Conservation (phyloP, 768 basidiomycete species). For the Hygrocybe punicea region DNA sequence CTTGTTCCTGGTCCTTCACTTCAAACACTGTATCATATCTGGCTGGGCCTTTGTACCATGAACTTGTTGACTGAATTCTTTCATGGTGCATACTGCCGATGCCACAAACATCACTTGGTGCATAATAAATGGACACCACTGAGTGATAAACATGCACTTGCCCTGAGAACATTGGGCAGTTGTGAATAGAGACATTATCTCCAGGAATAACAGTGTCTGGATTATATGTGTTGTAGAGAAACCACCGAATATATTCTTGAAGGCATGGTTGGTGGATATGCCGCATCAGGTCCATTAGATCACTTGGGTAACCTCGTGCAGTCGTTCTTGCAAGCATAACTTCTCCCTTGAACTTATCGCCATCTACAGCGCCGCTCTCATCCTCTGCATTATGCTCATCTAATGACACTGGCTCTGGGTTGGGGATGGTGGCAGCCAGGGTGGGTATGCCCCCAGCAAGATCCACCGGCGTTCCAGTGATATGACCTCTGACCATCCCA, state of each 20-base stretch:
- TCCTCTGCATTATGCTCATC: not conserved
- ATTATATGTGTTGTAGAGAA: slow-evolving; percentile 21
- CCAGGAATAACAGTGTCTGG: not conserved
- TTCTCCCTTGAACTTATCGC: too few relatives aligned
- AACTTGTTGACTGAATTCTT: slow-evolving; percentile 23
- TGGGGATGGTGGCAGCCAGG: not conserved
- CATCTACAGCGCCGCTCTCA: too few relatives aligned
- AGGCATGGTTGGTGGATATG: slow-evolving; percentile 7
- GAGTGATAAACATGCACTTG: not conserved
- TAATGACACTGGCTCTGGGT: not conserved
- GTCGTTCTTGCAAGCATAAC: too few relatives aligned
- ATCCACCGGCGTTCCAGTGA: not conserved
- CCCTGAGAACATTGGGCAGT: slow-evolving; percentile 4
- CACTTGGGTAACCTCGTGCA: not conserved
- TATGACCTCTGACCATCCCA: slow-evolving; percentile 12
- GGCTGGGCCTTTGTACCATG: slow-evolving; percentile 17
- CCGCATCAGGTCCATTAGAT: not conserved
- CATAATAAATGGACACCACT: not conserved
- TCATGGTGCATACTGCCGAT: slow-evolving; percentile 19
- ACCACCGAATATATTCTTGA: slow-evolving; percentile 16
- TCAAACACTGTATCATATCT: slow-evolving; percentile 27
- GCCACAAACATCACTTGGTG: not conserved
- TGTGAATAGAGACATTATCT: not conserved
- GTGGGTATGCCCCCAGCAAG: not conserved
- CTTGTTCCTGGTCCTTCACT: slow-evolving; percentile 3